Conservation (phyloP, 805 yeast genomes). For the Pichia exigua region DNA sequence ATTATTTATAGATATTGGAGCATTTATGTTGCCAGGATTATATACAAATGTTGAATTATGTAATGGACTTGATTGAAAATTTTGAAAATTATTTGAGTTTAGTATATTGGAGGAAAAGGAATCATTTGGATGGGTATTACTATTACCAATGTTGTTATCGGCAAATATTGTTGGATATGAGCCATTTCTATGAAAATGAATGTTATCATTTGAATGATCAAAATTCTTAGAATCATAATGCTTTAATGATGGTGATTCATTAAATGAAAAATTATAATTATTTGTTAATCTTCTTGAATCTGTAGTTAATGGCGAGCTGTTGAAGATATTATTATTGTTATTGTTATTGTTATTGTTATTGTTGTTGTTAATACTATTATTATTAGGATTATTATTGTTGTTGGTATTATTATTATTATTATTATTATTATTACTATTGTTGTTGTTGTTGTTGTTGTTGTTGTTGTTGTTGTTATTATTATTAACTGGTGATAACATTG, state of each 20-base stretch:
- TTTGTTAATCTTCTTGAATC: background rate
- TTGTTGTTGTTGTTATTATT: no score
- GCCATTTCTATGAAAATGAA: background rate
- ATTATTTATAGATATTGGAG: background rate
- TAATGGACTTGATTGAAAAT: background rate
- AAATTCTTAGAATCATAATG: background rate
- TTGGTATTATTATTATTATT: background rate
- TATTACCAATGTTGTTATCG: background rate
- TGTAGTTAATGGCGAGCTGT: background rate
- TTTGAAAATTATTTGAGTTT: constrained; percentile 1
- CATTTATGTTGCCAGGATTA: background rate
- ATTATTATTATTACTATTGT: background rate
- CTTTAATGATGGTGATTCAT: background rate
- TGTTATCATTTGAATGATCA: background rate
- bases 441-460: no score
- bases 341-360: background rate
- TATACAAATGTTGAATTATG: background rate
- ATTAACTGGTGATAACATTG: background rate
- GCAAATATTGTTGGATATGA: constrained; percentile 1
- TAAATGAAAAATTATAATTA: background rate
- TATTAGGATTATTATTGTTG: no score
- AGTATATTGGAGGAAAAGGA: background rate
- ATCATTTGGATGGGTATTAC: background rate
- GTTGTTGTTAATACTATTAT: no score
- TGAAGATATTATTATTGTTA: background rate